Evolutionary conservation across 2,329 filamentous ascomycete species (phyloP).

Genomic region (Cordyceps cateniannulata): DNA sequence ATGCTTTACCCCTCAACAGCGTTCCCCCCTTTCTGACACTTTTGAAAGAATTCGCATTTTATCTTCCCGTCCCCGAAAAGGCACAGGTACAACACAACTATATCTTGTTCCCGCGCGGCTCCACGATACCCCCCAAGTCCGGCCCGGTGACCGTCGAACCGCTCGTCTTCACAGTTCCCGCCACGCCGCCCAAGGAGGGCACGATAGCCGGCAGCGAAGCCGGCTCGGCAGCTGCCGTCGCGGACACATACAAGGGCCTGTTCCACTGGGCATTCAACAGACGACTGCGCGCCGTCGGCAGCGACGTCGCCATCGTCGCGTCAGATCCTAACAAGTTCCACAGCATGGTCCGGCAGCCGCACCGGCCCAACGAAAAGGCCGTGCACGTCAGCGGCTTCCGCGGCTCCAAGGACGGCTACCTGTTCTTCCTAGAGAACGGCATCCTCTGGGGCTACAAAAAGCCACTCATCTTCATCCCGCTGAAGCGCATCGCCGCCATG

Average conservation of each 20-base stretch:
- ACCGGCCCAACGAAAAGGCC: conserved; percentile 54
- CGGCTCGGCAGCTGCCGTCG: conserved; percentile 43
- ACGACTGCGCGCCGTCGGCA: conserved; percentile 44
- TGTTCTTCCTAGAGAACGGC: conserved; percentile 60
- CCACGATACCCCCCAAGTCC: conserved; percentile 45
- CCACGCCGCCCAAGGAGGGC: conserved; percentile 54
- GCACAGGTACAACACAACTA: conserved; percentile 61
- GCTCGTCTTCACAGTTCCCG: conserved; percentile 57
- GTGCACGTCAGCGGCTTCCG: conserved; percentile 61
- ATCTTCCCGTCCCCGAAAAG: conserved; percentile 59
- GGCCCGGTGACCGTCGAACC: conserved; percentile 43
- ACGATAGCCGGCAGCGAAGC: conserved; percentile 46
- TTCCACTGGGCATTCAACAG: conserved; percentile 55
- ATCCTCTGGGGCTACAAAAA: conserved; percentile 69
- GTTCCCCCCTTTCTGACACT: background rate
- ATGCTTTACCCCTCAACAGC: too few species aligned
- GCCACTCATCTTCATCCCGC: conserved; percentile 57
- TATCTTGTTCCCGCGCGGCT: conserved; percentile 52
- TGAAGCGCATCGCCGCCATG: conserved; percentile 54
- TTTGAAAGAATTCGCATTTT: conserved; percentile 52
- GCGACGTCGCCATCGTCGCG: conserved; percentile 41
- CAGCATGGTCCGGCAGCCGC: conserved; percentile 48
- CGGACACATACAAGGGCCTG: conserved; percentile 52
- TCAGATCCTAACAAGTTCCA: conserved; percentile 52
- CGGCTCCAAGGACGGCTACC: conserved; percentile 61